Percentiles rank a stretch among this genome's conserved stretches.
These are phyloP conservation scores for Fusarium setosum DNA, from an alignment of 2,329 filamentous ascomycete genomes.

Conservation along the genomic window DNA sequence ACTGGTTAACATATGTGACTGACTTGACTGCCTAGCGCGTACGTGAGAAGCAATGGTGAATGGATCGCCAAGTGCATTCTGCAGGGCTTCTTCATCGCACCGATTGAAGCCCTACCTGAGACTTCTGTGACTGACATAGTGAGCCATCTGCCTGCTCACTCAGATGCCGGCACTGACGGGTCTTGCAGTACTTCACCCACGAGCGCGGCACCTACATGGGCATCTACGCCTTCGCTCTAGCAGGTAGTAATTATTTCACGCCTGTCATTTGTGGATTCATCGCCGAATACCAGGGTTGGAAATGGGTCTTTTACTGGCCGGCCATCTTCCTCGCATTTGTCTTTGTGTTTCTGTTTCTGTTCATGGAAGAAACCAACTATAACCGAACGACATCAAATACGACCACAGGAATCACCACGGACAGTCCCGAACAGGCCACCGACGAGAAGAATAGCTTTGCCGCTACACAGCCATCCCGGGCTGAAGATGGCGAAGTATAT, in stretches of 20 bases:
- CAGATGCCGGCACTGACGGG: background rate
- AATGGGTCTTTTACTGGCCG: conserved; percentile 58
- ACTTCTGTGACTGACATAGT: conserved; percentile 56
- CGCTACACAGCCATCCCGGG: background rate
- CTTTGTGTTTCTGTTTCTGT: conserved; percentile 60
- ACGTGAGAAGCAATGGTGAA: conserved; percentile 51
- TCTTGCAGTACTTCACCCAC: conserved; percentile 50
- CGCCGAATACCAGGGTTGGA: conserved; percentile 53
- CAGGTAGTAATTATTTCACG: conserved; percentile 56
- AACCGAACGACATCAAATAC: conserved; percentile 41
- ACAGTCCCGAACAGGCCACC: background rate
- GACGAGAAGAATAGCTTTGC: conserved; percentile 10
- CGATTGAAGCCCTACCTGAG: conserved; percentile 59
- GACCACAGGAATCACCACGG: background rate
- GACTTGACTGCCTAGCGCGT: conserved; percentile 39
- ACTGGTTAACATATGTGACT: background rate
- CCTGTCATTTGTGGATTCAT: conserved; percentile 59
- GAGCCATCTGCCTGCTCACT: rapidly evolving
- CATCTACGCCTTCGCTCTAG: conserved; percentile 54
- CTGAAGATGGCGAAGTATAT: conserved; percentile 14
- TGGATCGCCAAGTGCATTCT: conserved; percentile 60
- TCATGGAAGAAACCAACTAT: conserved; percentile 71
- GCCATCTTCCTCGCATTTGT: conserved; percentile 51
- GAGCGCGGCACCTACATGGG: conserved; percentile 57
- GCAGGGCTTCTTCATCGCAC: conserved; percentile 56